Percentiles rank a stretch among this genome's conserved stretches.
Evolutionary conservation across 352 stramenopile species (phyloP).

Genomic region (Globisporangium barbulae): DNA sequence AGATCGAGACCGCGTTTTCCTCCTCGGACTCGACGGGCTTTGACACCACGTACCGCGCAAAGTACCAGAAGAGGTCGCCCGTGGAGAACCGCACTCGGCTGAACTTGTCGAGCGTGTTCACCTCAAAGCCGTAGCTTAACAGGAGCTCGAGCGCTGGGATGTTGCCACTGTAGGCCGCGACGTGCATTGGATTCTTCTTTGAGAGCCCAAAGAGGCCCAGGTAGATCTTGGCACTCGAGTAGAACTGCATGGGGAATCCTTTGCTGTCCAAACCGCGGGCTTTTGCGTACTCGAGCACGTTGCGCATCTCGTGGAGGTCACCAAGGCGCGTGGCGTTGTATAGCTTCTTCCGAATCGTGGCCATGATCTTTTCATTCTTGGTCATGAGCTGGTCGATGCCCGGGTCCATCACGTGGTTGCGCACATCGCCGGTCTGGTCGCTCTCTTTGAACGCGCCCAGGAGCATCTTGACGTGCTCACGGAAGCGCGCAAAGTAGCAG

Average conservation of each 20-base stretch:
- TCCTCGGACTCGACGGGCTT: slow-evolving; percentile 46
- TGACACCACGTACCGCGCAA: slow-evolving; percentile 67
- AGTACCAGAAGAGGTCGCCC: slow-evolving; percentile 81
- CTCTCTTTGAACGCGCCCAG: slow-evolving; percentile 78
- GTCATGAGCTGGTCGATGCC: slow-evolving; percentile 56
- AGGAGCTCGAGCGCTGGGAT: slow-evolving; percentile 63
- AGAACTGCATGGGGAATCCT: slow-evolving; percentile 61
- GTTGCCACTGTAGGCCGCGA: slow-evolving; percentile 74
- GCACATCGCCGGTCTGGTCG: slow-evolving; percentile 71
- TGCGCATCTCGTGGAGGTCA: slow-evolving; percentile 60
- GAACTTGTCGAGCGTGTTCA: slow-evolving; percentile 77
- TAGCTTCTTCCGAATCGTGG: slow-evolving; percentile 57
- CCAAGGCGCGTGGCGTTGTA: slow-evolving; percentile 71
- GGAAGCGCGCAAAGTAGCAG: slow-evolving; percentile 69
- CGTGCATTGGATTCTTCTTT: slow-evolving; percentile 77
- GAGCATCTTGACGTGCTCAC: slow-evolving; percentile 84
- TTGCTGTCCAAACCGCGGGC: slow-evolving; percentile 35
- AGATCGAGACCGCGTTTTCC: slow-evolving; percentile 69
- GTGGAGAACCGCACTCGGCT: slow-evolving; percentile 74
- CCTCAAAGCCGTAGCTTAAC: slow-evolving; percentile 43
- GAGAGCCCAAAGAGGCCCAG: slow-evolving; percentile 59
- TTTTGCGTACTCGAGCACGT: slow-evolving; percentile 52
- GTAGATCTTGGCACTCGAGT: slow-evolving; percentile 44
- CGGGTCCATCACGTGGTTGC: slow-evolving; percentile 56
- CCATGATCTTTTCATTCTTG: slow-evolving; percentile 48